phyloP scores from a whole-genome alignment of 345 rosid genomes.

The Orychophragmus violaceus region DNA sequence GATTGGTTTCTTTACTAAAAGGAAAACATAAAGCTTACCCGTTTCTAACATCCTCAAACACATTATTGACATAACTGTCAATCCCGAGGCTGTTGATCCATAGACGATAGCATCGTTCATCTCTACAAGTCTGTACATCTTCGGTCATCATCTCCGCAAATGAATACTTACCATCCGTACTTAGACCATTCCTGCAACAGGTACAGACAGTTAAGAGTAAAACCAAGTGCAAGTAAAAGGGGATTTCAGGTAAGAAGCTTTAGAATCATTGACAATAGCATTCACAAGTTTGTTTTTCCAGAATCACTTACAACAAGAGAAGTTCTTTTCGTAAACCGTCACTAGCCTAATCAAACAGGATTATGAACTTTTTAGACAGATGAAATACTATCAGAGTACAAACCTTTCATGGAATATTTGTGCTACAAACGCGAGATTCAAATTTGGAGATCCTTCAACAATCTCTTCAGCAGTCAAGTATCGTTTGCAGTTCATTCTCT shows the following conservation, averaged over 20 bases:
- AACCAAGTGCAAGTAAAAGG: background rate
- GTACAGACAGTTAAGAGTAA: background rate
- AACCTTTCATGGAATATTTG: slow-evolving; percentile 90
- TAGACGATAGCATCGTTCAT: slow-evolving; percentile 83
- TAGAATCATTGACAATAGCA: background rate
- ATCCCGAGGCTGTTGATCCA: slow-evolving; percentile 96
- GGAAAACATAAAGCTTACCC: slow-evolving; percentile 41
- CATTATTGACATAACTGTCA: slow-evolving; percentile 66
- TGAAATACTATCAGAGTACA: slow-evolving; percentile 3
- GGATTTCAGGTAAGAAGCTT: background rate
- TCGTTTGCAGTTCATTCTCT: slow-evolving; percentile 75
- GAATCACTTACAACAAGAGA: background rate
- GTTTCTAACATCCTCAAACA: slow-evolving; percentile 84
- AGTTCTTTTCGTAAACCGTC: background rate
- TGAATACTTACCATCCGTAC: slow-evolving; percentile 56
- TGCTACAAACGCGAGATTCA: slow-evolving; percentile 89
- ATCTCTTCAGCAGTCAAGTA: slow-evolving; percentile 80
- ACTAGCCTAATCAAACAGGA: background rate
- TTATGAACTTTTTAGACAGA: background rate
- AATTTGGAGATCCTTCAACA: slow-evolving; percentile 67
- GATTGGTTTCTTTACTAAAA: background rate
- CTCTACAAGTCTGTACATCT: slow-evolving; percentile 74
- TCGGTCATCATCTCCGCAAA: slow-evolving; percentile 93
- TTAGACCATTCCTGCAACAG: slow-evolving; percentile 76
- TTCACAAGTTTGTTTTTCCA: background rate